Conservation (phyloP, 148 eudicot species). For the Amaranthus cruentus region DNA sequence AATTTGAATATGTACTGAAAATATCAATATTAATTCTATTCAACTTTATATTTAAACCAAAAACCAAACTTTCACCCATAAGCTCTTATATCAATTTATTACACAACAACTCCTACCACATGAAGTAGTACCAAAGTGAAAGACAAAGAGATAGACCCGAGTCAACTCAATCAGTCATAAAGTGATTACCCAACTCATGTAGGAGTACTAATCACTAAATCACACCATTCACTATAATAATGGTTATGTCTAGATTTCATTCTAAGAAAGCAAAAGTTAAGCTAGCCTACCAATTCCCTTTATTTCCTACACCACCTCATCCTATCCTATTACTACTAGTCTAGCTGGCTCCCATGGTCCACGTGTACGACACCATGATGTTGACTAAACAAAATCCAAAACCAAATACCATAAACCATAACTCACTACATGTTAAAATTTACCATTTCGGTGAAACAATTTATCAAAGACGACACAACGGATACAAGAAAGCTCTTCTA, state of each 20-base stretch:
- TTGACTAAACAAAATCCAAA: slow-evolving; percentile 8
- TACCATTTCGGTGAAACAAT: slow-evolving; percentile 19
- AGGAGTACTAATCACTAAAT: not conserved
- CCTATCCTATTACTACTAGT: not conserved
- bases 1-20: too few relatives aligned
- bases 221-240: not conserved
- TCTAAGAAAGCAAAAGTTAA: not conserved
- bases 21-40: too few relatives aligned
- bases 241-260: not conserved
- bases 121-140: not conserved
- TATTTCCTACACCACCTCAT: not conserved
- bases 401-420: not conserved
- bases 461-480: not conserved
- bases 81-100: not conserved
- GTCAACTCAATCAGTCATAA: slow-evolving; percentile 16
- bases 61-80: too few relatives aligned
- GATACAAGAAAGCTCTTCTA: not conserved
- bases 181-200: slow-evolving; percentile 18
- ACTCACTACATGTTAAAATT: not conserved
- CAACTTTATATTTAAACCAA: too few relatives aligned
- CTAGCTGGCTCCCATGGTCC: not conserved
- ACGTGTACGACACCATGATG: slow-evolving; percentile 17
- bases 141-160: not conserved
- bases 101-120: not conserved
- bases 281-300: not conserved